Percentiles rank a stretch among this genome's conserved stretches.
Evolutionary conservation across 306 rosid species (phyloP).

Genomic region (Ormosia emarginata): DNA sequence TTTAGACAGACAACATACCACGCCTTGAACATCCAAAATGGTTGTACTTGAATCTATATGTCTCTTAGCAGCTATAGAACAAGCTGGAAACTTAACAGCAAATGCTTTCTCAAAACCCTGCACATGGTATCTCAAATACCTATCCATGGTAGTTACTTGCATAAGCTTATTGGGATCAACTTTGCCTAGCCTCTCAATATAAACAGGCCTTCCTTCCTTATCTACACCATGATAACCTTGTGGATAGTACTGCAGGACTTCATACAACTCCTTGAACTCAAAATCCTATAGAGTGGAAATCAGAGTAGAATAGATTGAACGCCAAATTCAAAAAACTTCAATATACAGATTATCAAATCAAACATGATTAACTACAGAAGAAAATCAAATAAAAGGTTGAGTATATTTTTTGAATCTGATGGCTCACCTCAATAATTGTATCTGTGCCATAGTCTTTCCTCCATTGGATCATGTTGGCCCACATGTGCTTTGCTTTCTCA

Average conservation of each 20-base stretch:
- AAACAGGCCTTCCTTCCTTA: constrained; percentile 87
- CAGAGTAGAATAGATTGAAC: not conserved
- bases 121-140: constrained; percentile 83
- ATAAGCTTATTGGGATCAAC: constrained; percentile 75
- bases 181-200: constrained; percentile 85
- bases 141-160: constrained; percentile 76
- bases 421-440: constrained; percentile 71
- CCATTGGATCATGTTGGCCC: constrained; percentile 95
- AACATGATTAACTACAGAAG: constrained; percentile 3
- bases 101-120: constrained; percentile 77
- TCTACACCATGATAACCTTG: constrained; percentile 92
- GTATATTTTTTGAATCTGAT: constrained; percentile 10
- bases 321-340: not conserved
- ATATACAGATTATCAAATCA: not conserved
- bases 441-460: constrained; percentile 83
- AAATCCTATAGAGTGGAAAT: constrained; percentile 59
- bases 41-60: constrained; percentile 89
- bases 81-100: constrained; percentile 87
- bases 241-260: constrained; percentile 79
- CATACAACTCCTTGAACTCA: constrained; percentile 65
- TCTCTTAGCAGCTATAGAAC: constrained; percentile 88
- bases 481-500: constrained; percentile 86
- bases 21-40: constrained; percentile 85
- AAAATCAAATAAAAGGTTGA: not conserved
- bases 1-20: constrained; percentile 54